phyloP scores from a whole-genome alignment of 2,329 filamentous ascomycete species.

The Dothiorella sarmentorum region DNA sequence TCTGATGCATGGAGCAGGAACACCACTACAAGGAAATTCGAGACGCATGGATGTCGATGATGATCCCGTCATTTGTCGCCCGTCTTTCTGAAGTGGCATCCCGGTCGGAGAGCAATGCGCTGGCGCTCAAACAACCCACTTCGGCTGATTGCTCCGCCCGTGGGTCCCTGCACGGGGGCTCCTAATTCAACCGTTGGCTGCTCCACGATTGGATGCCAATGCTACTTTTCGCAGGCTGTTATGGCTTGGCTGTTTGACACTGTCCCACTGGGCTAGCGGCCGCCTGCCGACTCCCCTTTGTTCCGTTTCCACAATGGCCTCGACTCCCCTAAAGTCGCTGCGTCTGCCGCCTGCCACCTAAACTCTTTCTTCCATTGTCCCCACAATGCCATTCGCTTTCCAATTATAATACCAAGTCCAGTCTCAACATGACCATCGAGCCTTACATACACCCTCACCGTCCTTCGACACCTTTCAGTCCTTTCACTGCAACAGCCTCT shows the following conservation, averaged over 20 bases:
- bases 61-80: slow-evolving; percentile 1
- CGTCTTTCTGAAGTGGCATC: background rate
- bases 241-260: slow-evolving; percentile 11
- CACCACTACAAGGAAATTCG: background rate
- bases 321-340: background rate
- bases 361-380: background rate
- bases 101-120: background rate
- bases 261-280: background rate
- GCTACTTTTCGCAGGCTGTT: background rate
- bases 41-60: background rate
- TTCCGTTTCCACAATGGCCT: background rate
- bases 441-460: no score
- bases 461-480: background rate
- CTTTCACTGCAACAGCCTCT: background rate
- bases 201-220: slow-evolving; percentile 6
- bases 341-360: background rate
- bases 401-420: background rate
- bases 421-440: slow-evolving; percentile 7
- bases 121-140: slow-evolving; percentile 8
- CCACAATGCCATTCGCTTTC: slow-evolving; percentile 6
- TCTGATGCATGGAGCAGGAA: no score
- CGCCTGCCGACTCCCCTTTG: background rate
- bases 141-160: background rate
- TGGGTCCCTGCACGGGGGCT: background rate
- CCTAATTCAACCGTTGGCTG: background rate